Conservation (phyloP, 202 grass and related monocot species). For the Setaria italica region DNA sequence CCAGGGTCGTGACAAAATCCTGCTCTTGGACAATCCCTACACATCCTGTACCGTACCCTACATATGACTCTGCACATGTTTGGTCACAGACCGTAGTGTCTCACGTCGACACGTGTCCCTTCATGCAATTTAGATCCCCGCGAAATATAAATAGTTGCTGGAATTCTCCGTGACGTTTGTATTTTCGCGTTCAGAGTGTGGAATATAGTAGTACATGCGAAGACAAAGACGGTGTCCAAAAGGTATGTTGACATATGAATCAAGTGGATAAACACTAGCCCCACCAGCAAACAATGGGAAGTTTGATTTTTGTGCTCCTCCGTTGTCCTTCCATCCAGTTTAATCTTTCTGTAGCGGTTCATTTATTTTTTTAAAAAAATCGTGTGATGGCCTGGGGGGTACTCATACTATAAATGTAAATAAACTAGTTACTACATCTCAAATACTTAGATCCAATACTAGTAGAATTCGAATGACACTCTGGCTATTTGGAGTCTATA, state of each 20-base stretch:
- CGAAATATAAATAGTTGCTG: not conserved
- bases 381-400: too few species aligned
- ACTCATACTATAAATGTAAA: too few species aligned
- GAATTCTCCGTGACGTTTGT: not conserved
- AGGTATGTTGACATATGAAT: not conserved
- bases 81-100: not conserved
- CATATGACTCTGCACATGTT: not conserved
- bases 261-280: slow-evolving; percentile 56
- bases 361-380: too few species aligned
- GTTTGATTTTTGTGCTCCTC: not conserved
- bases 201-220: slow-evolving; percentile 2
- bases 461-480: too few species aligned
- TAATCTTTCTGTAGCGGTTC: not conserved
- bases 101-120: slow-evolving; percentile 35
- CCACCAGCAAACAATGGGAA: slow-evolving; percentile 12
- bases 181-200: slow-evolving; percentile 13
- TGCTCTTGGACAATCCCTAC: not conserved
- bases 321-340: not conserved
- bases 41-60: not conserved
- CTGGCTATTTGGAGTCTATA: too few species aligned
- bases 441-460: not conserved
- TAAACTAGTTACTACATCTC: too few species aligned
- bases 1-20: too few species aligned
- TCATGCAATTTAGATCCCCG: not conserved
- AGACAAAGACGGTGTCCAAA: slow-evolving; percentile 23